Evolutionary conservation across 2,329 filamentous ascomycete genomes (phyloP).

Genomic region (Pseudogymnoascus sp.): DNA sequence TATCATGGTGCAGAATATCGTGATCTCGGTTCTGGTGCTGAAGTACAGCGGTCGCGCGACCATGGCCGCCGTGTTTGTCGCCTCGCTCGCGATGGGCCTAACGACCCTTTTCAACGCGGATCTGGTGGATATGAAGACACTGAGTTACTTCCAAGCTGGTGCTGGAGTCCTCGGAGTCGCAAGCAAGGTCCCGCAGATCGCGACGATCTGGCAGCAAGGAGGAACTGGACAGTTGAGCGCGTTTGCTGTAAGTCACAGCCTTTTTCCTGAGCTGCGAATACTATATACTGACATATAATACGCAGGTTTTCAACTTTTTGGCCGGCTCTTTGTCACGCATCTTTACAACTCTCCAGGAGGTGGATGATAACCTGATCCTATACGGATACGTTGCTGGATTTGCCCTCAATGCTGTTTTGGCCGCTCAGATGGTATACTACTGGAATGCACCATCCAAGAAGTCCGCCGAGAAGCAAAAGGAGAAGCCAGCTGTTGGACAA

Average conservation of each 20-base stretch:
- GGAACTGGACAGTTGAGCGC: conserved; percentile 93
- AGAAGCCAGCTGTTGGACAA: not conserved
- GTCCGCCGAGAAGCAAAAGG: conserved; percentile 37
- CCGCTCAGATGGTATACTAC: conserved; percentile 88
- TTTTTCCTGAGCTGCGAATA: not conserved
- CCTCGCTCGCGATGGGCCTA: conserved; percentile 59
- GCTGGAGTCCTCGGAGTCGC: conserved; percentile 76
- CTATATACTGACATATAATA: not conserved
- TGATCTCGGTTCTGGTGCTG: conserved; percentile 79
- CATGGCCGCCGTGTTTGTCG: conserved; percentile 69
- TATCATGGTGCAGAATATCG: conserved; percentile 85
- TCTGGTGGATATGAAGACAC: conserved; percentile 45
- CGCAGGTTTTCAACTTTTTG: conserved; percentile 95
- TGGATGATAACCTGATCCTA: conserved; percentile 91
- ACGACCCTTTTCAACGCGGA: conserved; percentile 64
- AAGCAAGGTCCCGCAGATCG: conserved; percentile 90
- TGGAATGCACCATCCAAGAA: conserved; percentile 65
- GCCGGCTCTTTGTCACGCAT: conserved; percentile 86
- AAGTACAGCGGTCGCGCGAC: conserved; percentile 65
- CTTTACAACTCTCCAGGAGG: conserved; percentile 96
- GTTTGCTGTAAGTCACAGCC: conserved; percentile 67
- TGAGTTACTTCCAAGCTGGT: conserved; percentile 66
- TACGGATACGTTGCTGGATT: conserved; percentile 93
- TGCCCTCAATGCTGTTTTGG: conserved; percentile 77
- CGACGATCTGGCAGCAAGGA: conserved; percentile 74